A percentile compares a stretch with the other conserved stretches of the same genome.
phyloP scores from a whole-genome alignment of 352 stramenopile genomes.

The Phytophthora citrophthora region DNA sequence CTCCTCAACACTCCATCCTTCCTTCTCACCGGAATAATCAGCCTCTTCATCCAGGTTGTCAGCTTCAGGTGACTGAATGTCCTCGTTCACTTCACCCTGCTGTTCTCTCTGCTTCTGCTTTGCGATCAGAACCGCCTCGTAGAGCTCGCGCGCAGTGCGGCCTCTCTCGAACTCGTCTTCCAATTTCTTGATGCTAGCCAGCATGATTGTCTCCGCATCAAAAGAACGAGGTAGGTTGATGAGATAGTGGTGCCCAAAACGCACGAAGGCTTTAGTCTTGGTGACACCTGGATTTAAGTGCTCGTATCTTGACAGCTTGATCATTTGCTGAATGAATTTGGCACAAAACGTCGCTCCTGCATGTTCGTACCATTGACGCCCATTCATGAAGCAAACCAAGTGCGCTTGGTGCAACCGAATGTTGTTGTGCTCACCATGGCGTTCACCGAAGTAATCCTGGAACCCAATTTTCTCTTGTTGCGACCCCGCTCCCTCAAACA shows the following conservation, averaged over 20 bases:
- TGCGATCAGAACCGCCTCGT: slow-evolving; percentile 72
- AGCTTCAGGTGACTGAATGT: background rate
- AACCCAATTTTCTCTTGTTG: slow-evolving; percentile 74
- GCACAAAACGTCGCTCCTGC: slow-evolving; percentile 63
- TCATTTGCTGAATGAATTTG: slow-evolving; percentile 83
- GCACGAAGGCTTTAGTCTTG: slow-evolving; percentile 69
- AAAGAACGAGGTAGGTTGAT: slow-evolving; percentile 84
- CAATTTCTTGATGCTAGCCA: slow-evolving; percentile 75
- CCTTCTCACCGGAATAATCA: slow-evolving; percentile 15
- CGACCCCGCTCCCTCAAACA: slow-evolving; percentile 77
- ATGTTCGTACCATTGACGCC: slow-evolving; percentile 70
- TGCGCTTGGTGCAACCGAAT: slow-evolving; percentile 71
- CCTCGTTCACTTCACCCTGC: slow-evolving; percentile 8
- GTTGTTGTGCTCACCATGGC: slow-evolving; percentile 62
- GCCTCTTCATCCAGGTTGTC: slow-evolving; percentile 7
- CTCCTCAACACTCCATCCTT: slow-evolving; percentile 15
- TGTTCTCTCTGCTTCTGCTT: slow-evolving; percentile 46
- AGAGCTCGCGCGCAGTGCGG: slow-evolving; percentile 69
- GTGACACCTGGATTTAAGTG: slow-evolving; percentile 53
- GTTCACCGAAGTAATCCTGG: slow-evolving; percentile 65
- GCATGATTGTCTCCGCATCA: slow-evolving; percentile 72
- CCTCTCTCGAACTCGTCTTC: slow-evolving; percentile 83
- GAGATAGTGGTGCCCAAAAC: slow-evolving; percentile 82
- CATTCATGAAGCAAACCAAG: slow-evolving; percentile 78
- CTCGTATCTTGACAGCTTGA: slow-evolving; percentile 75